A percentile compares a stretch with the other conserved stretches of the same genome.
phyloP scores from a whole-genome alignment of 352 stramenopile species.

The Halophytophthora batemanensis region DNA sequence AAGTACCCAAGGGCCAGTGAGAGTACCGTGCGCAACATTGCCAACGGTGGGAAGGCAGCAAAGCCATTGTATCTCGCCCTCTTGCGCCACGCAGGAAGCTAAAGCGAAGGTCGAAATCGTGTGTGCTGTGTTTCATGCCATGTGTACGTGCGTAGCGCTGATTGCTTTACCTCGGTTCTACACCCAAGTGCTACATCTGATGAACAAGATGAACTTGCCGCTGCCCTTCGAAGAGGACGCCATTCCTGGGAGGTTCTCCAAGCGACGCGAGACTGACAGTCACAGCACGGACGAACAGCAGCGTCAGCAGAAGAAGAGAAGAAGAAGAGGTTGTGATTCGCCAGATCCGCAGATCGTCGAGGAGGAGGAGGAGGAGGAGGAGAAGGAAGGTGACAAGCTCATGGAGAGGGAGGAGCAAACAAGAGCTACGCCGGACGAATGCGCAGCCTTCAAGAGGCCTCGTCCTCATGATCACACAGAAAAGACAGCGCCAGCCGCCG shows the following conservation, averaged over 20 bases:
- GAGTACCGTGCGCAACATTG: slow-evolving; percentile 81
- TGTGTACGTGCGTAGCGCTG: slow-evolving; percentile 40
- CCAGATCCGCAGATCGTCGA: slow-evolving; percentile 25
- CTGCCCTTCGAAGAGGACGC: slow-evolving; percentile 67
- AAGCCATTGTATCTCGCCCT: background rate
- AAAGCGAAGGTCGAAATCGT: slow-evolving; percentile 3
- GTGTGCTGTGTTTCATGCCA: background rate
- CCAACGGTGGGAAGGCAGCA: slow-evolving; percentile 53
- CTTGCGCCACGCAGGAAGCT: background rate
- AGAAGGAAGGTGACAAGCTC: slow-evolving; percentile 10
- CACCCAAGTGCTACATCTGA: slow-evolving; percentile 88
- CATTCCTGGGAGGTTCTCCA: slow-evolving; percentile 66
- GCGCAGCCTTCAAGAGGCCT: background rate
- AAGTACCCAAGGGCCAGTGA: slow-evolving; percentile 83
- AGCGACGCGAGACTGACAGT: slow-evolving; percentile 13
- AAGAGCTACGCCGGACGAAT: too few relatives aligned
- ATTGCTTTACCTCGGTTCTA: slow-evolving; percentile 87
- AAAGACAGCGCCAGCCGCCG: background rate
- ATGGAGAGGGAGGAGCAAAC: background rate
- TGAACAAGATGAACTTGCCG: slow-evolving; percentile 92
- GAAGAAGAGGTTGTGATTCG: slow-evolving; percentile 10
- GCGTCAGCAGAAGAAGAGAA: slow-evolving; percentile 18
- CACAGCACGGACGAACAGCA: background rate
- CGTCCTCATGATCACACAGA: background rate
- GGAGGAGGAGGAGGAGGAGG: slow-evolving; percentile 39